Evolutionary conservation across 2,329 filamentous ascomycete genomes (phyloP), one percentile per base, ranked within the genome.

Genomic region (Colletotrichum lini): DNA sequence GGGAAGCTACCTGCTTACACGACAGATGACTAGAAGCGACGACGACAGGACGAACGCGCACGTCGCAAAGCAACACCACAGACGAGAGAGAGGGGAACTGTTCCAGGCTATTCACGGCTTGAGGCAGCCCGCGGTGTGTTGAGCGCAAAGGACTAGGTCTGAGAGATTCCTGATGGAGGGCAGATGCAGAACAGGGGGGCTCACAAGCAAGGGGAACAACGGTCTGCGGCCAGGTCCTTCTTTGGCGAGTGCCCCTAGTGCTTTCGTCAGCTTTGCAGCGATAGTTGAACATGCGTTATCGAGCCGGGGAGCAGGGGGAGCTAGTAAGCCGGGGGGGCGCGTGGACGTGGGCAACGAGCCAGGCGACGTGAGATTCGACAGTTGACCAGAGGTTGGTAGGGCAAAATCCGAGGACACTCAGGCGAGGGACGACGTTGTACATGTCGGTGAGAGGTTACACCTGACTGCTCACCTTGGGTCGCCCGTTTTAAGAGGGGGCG

Each of bases 361-460:
- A 45, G 50, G 52, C 26, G 12, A 59, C 38, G 15, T 35, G 45
- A 62, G 21, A 47, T 21, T 57, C 56, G 67, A 45, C 35, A 26
- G 30, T 54, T 59, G 23, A 44, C 16, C 35, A 23, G 65, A 62
- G 40, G 50, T 40, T 23, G 21, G 30, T 13, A 53, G 30, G 26
- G 26, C 16, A 16, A 21, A 21, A 8, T 15, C 35, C 26, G 52
- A 44, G 30, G 45, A 45, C 52, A 58, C 44, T 52, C 68, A 18
- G 18, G 38, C 65, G 62, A 65, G 66, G 12, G 15, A 10, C 52
- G 42, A 57, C 23, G 45, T 53, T 45, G 38, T 38, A 68, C 26
- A 64, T 69, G 69, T 72, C 65, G 69, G 58, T 69, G 59, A 72
- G 59, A 69, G 52, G 69, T 59, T 69, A 64, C 65, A 69, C 69